Evolutionary conservation across 108 stramenopile genomes (phyloP), one percentile per base, ranked within the genome.

Genomic region (Cylindrotheca fusiformis): DNA sequence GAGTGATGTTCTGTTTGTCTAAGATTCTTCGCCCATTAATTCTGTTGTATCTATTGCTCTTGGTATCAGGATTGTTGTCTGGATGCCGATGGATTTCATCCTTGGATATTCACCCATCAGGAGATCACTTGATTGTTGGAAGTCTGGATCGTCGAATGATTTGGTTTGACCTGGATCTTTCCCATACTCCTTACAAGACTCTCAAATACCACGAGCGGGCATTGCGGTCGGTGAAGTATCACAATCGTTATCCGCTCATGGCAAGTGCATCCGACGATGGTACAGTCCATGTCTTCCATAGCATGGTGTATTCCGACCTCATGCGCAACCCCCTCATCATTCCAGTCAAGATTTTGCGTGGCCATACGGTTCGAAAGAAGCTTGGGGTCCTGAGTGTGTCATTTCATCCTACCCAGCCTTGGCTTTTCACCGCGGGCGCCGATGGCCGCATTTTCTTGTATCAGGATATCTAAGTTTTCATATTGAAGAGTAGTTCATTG

Each of bases 351-450:
- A 90, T 98, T 12, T 72, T 99, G 27, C 65, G 91, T 27, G 97
- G 91, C 0, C 97, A 98, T 72, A 60, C 74, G 24, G 67, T 84
- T 22, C 69, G 74, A 14, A 89, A 93, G 46, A 95, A 86, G 32
- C 64, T 97, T 24, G 99, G 98, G 6, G 96, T 91, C 4, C 58
- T 98, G 60, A 80, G 82, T 1, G 56, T 90, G 26, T 80, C 78
- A 20, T 99, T 96, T 61, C 98, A 99, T 76, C 98, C 97, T 3
- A 87, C 87, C 51, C 98, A 99, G 76, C 99, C 99, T n/a, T 99
- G 99, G 99, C 48, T 99, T 4, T 97, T 99, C 77, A 94, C 96
- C 0, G 94, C 69, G 31, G 98, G 99, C 2, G 97, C 96, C 0
- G 99, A 99, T 69, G 96, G 97, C 6, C 65, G 65, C 14, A 93